phyloP scores from a whole-genome alignment of 2,329 filamentous ascomycete genomes.

The Phialemonium atrogriseum region DNA sequence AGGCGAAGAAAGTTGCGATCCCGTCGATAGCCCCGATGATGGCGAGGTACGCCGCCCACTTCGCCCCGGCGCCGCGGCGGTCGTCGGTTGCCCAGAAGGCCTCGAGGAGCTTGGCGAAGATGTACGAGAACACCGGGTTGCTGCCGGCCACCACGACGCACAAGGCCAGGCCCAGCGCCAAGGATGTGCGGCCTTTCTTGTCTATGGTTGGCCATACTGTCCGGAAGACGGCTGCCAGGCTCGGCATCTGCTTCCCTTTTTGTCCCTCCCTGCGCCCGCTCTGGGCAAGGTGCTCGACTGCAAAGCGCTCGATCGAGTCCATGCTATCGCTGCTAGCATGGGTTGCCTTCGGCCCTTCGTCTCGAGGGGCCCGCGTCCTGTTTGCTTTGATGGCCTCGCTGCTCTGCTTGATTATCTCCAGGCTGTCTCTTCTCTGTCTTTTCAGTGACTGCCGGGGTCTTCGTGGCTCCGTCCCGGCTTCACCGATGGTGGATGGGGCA shows the following conservation, averaged over 20 bases:
- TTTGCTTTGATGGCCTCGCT: background rate
- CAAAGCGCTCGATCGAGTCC: constrained; percentile 14
- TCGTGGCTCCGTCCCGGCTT: constrained; percentile 1
- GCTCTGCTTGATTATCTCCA: constrained; percentile 9
- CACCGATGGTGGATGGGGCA: background rate
- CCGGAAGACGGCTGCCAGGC: constrained; percentile 48
- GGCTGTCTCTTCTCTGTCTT: constrained; percentile 1
- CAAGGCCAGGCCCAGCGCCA: constrained; percentile 53
- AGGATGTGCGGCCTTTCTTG: constrained; percentile 36
- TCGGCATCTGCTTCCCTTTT: constrained; percentile 8
- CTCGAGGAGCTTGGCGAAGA: constrained; percentile 63
- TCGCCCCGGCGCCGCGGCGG: constrained; percentile 38
- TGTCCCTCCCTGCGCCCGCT: constrained; percentile 8
- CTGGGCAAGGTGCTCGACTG: constrained; percentile 14
- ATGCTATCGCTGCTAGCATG: too few relatives aligned
- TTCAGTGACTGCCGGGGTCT: too few relatives aligned
- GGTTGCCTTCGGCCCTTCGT: too few relatives aligned
- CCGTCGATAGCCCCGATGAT: constrained; percentile 61
- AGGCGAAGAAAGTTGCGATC: constrained; percentile 53
- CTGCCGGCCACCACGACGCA: constrained; percentile 57
- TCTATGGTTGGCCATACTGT: constrained; percentile 64
- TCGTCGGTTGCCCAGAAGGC: constrained; percentile 56
- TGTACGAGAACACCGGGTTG: constrained; percentile 60
- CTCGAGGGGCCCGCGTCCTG: too few relatives aligned
- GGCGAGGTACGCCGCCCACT: constrained; percentile 64